Evolutionary conservation across 495 filamentous ascomycete species (phyloP).

Genomic region (Penicillium chermesinum): DNA sequence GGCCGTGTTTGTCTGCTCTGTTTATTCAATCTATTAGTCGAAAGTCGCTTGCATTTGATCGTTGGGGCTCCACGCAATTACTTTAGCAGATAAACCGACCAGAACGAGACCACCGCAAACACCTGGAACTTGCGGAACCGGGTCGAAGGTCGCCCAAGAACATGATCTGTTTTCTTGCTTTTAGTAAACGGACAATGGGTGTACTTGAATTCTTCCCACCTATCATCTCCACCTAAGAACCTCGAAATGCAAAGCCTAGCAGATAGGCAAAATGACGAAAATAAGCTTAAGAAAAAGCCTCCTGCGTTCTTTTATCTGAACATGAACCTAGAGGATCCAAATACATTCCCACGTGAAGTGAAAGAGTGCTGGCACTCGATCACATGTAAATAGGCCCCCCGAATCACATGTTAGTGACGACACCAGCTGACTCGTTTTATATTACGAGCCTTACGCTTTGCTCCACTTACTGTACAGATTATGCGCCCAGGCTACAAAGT

Average conservation of each 20-base stretch:
- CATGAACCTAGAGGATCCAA: no score
- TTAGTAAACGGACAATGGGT: neutral
- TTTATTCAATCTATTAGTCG: neutral
- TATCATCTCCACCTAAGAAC: slow-evolving; percentile 36
- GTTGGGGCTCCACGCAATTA: slow-evolving; percentile 33
- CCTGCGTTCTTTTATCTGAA: no score
- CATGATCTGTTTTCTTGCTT: slow-evolving; percentile 61
- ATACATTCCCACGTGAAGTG: no score
- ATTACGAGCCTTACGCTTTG: neutral
- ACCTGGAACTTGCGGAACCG: slow-evolving; percentile 92
- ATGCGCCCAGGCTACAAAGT: no score
- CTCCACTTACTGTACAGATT: no score
- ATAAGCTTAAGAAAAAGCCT: no score
- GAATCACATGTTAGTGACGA: slow-evolving; percentile 29
- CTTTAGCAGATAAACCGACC: slow-evolving; percentile 78
- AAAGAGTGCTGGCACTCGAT: neutral
- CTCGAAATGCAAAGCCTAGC: no score
- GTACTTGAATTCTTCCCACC: slow-evolving; percentile 15
- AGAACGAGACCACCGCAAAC: slow-evolving; percentile 82
- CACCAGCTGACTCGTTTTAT: slow-evolving; percentile 11
- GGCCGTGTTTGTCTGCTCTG: slow-evolving; percentile 85
- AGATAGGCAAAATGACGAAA: no score
- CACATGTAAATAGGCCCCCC: slow-evolving; percentile 28
- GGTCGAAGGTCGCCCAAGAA: slow-evolving; percentile 83
- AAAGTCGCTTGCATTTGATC: neutral